phyloP scores from a whole-genome alignment of 495 filamentous ascomycete species.

The Talaromyces proteolyticus region DNA sequence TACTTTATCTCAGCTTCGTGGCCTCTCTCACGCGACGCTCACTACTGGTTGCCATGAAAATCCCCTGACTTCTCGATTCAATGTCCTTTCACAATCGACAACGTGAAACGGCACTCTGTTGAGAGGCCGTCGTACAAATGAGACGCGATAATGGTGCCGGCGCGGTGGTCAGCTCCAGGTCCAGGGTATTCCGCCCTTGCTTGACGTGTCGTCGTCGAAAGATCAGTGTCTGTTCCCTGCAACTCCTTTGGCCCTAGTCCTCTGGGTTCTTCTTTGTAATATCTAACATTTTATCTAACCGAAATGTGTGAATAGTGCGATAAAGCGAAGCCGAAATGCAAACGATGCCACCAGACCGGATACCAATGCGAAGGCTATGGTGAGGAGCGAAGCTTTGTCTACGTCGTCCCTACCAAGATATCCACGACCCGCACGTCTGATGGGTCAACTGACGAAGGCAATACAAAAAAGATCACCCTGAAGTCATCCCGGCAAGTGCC shows the following conservation, averaged over 20 bases:
- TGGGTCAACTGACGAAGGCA: not conserved
- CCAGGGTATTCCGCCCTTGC: slow-evolving; percentile 5
- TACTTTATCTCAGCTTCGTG: not conserved
- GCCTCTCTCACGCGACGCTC: too few species aligned
- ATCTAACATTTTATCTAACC: too few species aligned
- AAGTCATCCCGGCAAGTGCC: slow-evolving; percentile 5
- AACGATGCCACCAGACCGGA: slow-evolving; percentile 6
- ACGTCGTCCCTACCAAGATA: slow-evolving; percentile 4
- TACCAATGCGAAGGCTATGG: slow-evolving; percentile 8
- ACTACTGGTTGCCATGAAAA: too few species aligned
- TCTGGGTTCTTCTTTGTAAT: too few species aligned
- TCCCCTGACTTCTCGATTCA: not conserved
- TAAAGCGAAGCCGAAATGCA: slow-evolving; percentile 5
- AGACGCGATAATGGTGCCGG: not conserved
- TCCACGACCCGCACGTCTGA: not conserved
- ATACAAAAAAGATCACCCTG: slow-evolving; percentile 4
- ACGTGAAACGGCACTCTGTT: not conserved
- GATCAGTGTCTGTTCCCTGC: too few species aligned
- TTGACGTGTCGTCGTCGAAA: slow-evolving; percentile 7
- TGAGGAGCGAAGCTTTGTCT: slow-evolving; percentile 7
- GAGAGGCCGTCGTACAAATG: not conserved
- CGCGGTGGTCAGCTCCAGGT: not conserved
- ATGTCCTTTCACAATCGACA: not conserved
- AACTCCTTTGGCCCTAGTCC: too few species aligned
- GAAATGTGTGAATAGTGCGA: slow-evolving; percentile 6